phyloP scores from a whole-genome alignment of 805 yeast genomes.

The Suhomyces vadensis region DNA sequence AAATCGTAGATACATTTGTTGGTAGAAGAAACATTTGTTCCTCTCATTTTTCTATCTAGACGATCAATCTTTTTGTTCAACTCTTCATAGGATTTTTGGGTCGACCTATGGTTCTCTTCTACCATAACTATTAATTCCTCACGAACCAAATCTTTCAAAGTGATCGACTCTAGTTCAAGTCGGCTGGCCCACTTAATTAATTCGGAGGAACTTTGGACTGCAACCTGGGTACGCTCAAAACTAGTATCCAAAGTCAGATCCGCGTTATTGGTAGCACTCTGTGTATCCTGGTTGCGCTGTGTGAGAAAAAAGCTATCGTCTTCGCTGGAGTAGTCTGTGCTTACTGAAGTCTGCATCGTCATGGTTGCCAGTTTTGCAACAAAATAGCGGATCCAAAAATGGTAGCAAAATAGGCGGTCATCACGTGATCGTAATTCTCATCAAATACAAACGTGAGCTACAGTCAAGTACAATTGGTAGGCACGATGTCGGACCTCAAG shows the following conservation, averaged over 20 bases:
- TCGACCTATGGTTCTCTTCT: not conserved
- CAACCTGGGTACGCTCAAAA: not conserved
- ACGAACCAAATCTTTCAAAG: constrained; percentile 19
- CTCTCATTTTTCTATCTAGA: not conserved
- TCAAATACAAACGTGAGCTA: not conserved
- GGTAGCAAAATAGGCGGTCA: no score
- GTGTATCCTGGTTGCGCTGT: not conserved
- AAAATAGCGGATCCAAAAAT: no score
- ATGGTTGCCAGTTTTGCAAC: constrained; percentile 3
- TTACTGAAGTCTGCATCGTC: not conserved
- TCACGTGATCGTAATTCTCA: not conserved
- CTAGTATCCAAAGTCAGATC: not conserved
- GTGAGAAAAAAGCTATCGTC: constrained; percentile 13
- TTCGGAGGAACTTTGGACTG: not conserved
- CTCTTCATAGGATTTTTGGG: not conserved
- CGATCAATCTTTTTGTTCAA: not conserved
- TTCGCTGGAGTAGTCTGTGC: constrained; percentile 24
- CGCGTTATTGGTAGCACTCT: not conserved
- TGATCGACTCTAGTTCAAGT: constrained; percentile 30
- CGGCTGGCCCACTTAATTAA: constrained; percentile 32
- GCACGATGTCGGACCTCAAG: constrained; percentile 15
- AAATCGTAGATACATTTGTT: not conserved
- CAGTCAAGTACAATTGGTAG: not conserved
- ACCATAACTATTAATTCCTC: constrained; percentile 1
- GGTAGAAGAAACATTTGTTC: not conserved